Evolutionary conservation across 495 filamentous ascomycete species (phyloP), one percentile per base, ranked within the genome.

Genomic region (Thermochaetoides thermophila): DNA sequence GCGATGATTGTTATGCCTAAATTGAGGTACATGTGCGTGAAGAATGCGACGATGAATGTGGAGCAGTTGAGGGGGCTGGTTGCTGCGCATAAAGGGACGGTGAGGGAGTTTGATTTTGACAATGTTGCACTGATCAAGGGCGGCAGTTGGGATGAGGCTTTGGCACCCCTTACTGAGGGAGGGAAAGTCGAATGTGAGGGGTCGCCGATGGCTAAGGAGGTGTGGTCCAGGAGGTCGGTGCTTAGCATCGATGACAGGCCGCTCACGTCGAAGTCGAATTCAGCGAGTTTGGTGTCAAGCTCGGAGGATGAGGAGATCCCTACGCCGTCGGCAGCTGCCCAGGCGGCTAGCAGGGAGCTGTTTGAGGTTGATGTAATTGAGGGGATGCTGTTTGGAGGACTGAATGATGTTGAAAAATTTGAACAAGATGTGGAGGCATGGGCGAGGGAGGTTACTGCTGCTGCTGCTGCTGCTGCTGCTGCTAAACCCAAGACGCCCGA

Each of bases 71-170:
- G 66, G 17, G 52, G 58, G 12, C 69, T 85, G 31, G 68, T 82
- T 16, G 44, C 55, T 5, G 50, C 54, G 15, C 81, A 86, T 49
- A 64, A 69, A 20, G 56, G 55, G 38, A 72, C 74, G 4, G 64
- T 85, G 26, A 55, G 61, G 17, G 78, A 83, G 40, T 74, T 83
- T 47, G 71, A 80, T 35, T 80, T 85, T 50, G 71, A 81, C 46
- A 72, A 76, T 34, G 69, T 78, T 8, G 56, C 60, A 18, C 58
- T 86, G 17, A 63, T 75, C 12, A 60, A 56, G 32, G 56, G 51
- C 18, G 81, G 75, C 14, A 74, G 59, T 31, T 85, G 79, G 81
- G 77, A 85, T 35, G 74, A 81, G 29, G 81, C 79, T 2, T 62
- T 84, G 3, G 70, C 67, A 19, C 76, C 78, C 3, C 50, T 85